These are phyloP conservation scores for Fusarium sp. DNA, from an alignment of 2,329 filamentous ascomycete species.

Conservation along the genomic window DNA sequence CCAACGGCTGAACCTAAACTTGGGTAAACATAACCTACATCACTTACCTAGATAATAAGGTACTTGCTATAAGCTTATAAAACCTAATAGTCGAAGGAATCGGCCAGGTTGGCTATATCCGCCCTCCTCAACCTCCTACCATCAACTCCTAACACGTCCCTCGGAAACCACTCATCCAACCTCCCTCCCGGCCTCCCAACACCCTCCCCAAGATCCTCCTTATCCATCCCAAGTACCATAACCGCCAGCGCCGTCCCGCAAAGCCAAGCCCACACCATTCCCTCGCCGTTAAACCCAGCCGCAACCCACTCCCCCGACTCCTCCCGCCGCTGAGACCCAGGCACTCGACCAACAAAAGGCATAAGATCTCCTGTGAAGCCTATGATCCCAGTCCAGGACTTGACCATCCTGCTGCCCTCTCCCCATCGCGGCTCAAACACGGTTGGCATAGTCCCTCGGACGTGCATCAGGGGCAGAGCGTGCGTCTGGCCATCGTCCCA, in stretches of 20 bases:
- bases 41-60: background rate
- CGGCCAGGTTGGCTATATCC: conserved; percentile 51
- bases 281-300: conserved; percentile 63
- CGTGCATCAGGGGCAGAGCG: conserved; percentile 52
- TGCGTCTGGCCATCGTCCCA: conserved; percentile 59
- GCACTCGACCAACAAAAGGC: conserved; percentile 62
- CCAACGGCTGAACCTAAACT: background rate
- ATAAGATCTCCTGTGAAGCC: conserved; percentile 60
- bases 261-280: conserved; percentile 66
- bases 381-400: conserved; percentile 62
- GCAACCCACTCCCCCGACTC: conserved; percentile 61
- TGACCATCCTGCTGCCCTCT: conserved; percentile 47
- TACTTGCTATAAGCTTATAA: background rate
- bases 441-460: conserved; percentile 56
- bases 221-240: conserved; percentile 57
- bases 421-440: conserved; percentile 56
- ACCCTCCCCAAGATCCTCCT: conserved; percentile 43
- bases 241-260: conserved; percentile 59
- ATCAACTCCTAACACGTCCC: conserved; percentile 49
- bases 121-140: conserved; percentile 51
- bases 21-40: background rate
- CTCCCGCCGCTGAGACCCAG: conserved; percentile 41
- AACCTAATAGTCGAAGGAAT: conserved; percentile 7
- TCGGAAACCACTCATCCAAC: conserved; percentile 56
- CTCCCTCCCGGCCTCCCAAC: conserved; percentile 52